phyloP scores from a whole-genome alignment of 1,139 yeast species.

The Yamadazyma jaroonii region DNA sequence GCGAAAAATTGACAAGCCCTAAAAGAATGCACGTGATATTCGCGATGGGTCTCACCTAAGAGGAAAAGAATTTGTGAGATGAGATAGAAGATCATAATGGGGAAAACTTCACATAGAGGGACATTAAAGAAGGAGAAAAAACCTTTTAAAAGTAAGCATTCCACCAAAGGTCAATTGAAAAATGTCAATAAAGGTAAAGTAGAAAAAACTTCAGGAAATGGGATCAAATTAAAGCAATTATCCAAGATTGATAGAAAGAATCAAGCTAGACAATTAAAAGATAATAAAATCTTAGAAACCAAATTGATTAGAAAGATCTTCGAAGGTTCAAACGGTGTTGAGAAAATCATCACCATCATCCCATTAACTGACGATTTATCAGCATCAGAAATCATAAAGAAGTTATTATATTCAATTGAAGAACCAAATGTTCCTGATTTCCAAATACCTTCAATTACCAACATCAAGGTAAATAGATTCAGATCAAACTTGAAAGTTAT shows the following conservation, averaged over 20 bases:
- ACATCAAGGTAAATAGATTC: conserved; percentile 58
- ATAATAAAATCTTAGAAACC: conserved; percentile 60
- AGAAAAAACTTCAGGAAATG: conserved; percentile 52
- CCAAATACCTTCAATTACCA: conserved; percentile 45
- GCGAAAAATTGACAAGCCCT: conserved; percentile 9
- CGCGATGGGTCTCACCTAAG: background rate
- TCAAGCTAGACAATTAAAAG: conserved; percentile 72
- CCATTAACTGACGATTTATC: conserved; percentile 75
- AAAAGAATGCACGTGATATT: conserved; percentile 10
- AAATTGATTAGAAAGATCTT: conserved; percentile 60
- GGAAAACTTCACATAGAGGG: conserved; percentile 62
- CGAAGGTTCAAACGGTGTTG: conserved; percentile 78
- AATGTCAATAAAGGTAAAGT: conserved; percentile 83
- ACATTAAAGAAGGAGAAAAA: conserved; percentile 83
- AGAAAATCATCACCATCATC: conserved; percentile 76
- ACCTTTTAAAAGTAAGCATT: conserved; percentile 85
- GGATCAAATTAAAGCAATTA: conserved; percentile 42
- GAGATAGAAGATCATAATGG: conserved; percentile 11
- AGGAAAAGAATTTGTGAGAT: conserved; percentile 8
- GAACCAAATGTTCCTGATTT: conserved; percentile 28
- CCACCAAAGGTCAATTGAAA: conserved; percentile 85
- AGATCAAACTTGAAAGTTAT: conserved; percentile 74
- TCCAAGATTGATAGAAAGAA: conserved; percentile 79
- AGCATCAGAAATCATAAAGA: conserved; percentile 54
- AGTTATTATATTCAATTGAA: conserved; percentile 39